These are phyloP conservation scores for Bacterosira constricta DNA, from an alignment of 108 stramenopile genomes.

Conservation along the genomic window DNA sequence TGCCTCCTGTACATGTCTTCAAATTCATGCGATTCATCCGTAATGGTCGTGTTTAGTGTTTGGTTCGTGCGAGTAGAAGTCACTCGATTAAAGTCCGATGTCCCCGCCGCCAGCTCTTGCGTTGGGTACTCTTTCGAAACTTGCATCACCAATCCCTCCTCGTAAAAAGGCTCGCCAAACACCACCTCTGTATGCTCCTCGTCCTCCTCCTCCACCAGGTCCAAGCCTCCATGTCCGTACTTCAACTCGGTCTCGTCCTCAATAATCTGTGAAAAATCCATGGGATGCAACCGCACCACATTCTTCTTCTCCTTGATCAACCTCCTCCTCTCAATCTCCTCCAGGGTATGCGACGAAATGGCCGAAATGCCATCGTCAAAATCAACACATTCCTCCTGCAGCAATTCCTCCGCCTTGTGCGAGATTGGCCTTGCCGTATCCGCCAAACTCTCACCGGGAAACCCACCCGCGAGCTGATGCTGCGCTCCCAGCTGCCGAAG, in stretches of 20 bases:
- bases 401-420: neutral
- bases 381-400: slow-evolving; percentile 21
- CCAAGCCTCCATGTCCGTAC: neutral
- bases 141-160: neutral
- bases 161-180: neutral
- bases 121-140: no score
- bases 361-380: slow-evolving; percentile 85
- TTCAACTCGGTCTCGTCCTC: slow-evolving; percentile 8
- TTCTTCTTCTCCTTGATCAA: neutral
- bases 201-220: slow-evolving; percentile 5
- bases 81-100: slow-evolving; percentile 1
- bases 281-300: slow-evolving; percentile 3
- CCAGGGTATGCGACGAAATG: slow-evolving; percentile 74
- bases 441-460: slow-evolving; percentile 25
- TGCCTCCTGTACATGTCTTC: slow-evolving; percentile 14
- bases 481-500: slow-evolving; percentile 41
- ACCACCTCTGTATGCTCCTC: slow-evolving; percentile 10
- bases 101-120: no score
- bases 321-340: slow-evolving; percentile 61
- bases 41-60: slow-evolving; percentile 13
- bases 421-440: slow-evolving; percentile 29
- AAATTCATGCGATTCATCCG: slow-evolving; percentile 16
- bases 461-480: slow-evolving; percentile 40
- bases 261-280: neutral
- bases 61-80: neutral